Evolutionary conservation across 2,329 filamentous ascomycete genomes (phyloP).

Genomic region (Exutisphaerella laricina): DNA sequence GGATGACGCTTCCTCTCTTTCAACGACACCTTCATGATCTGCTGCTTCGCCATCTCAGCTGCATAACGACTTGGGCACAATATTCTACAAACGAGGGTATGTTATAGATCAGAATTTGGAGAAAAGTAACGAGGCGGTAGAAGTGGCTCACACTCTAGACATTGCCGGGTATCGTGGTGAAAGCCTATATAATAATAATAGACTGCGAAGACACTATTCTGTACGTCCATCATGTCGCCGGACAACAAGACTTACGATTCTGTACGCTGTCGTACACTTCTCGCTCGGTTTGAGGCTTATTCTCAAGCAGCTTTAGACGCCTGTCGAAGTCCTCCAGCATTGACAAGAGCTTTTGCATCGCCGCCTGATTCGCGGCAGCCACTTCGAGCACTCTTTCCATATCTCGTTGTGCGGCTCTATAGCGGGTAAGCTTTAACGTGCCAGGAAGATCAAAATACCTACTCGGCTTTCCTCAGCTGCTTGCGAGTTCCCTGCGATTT

Average conservation of each 20-base stretch:
- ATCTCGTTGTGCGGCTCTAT: neutral
- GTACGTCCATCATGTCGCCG: no score
- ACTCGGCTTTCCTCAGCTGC: neutral
- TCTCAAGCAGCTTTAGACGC: slow-evolving; percentile 2
- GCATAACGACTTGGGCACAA: no score
- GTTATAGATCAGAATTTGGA: no score
- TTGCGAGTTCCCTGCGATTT: neutral
- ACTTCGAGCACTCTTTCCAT: slow-evolving; percentile 6
- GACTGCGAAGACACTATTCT: no score
- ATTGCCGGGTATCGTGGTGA: no score
- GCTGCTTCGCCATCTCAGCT: no score
- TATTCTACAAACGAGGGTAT: no score
- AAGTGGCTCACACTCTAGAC: no score
- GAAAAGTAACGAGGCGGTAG: no score
- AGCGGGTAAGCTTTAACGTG: neutral
- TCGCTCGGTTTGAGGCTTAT: neutral
- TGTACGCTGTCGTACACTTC: slow-evolving; percentile 1
- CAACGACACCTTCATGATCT: no score
- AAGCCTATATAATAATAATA: no score
- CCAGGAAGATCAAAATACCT: neutral
- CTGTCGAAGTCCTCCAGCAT: slow-evolving; percentile 8
- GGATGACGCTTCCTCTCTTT: no score
- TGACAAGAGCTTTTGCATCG: neutral
- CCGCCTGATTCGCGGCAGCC: slow-evolving; percentile 6
- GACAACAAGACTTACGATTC: neutral